These are phyloP conservation scores for Misopates orontium DNA, from an alignment of 257 asterid genomes.

Conservation along the genomic window DNA sequence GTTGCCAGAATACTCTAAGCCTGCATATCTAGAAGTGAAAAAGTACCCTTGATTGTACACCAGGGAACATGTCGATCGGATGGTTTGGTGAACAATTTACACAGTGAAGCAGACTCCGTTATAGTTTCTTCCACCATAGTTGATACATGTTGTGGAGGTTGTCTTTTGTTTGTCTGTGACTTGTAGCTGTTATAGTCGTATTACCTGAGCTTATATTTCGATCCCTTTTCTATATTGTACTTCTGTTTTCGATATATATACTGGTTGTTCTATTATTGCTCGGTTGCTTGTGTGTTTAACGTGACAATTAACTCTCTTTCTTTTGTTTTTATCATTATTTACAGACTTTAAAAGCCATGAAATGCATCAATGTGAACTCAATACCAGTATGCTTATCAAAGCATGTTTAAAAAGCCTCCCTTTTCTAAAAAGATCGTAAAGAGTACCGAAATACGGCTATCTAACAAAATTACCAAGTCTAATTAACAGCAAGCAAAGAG, in stretches of 20 bases:
- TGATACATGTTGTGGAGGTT: not conserved
- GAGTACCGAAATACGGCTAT: too few relatives aligned
- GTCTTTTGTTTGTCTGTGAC: not conserved
- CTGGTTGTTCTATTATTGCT: not conserved
- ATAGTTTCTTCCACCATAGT: not conserved
- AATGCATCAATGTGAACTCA: too few relatives aligned
- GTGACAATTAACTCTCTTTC: conserved; percentile 9
- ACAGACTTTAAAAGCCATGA: too few relatives aligned
- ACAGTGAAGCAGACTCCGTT: not conserved
- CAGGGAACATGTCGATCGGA: not conserved
- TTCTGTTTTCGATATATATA: not conserved
- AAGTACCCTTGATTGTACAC: conserved; percentile 25
- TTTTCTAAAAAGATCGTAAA: too few relatives aligned
- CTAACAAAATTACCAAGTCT: too few relatives aligned
- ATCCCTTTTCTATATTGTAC: not conserved
- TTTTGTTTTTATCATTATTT: not conserved
- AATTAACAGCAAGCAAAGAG: too few relatives aligned
- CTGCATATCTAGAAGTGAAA: not conserved
- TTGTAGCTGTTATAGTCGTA: conserved; percentile 1
- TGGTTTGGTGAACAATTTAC: not conserved
- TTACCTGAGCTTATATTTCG: not conserved
- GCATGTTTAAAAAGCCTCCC: too few relatives aligned
- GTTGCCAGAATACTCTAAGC: too few relatives aligned
- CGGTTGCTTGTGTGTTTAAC: not conserved
- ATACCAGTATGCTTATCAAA: too few relatives aligned